These are phyloP conservation scores for Gynandropsis gynandra DNA, from an alignment of 345 rosid species.

Conservation along the genomic window DNA sequence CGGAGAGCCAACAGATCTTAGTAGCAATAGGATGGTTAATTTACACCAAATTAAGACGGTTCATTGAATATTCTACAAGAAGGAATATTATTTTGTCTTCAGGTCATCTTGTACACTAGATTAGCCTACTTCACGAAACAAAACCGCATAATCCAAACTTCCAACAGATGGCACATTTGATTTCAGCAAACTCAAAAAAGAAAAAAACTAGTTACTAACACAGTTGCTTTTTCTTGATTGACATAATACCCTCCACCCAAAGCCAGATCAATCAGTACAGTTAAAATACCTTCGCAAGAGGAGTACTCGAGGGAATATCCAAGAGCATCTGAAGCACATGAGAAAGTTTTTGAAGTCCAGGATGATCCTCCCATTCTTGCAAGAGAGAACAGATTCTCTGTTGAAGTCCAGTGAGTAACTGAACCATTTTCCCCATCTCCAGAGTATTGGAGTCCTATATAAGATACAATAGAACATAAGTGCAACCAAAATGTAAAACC, in stretches of 20 bases:
- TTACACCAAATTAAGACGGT: no score
- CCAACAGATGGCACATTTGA: background rate
- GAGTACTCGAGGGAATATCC: slow-evolving; percentile 62
- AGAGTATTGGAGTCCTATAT: slow-evolving; percentile 68
- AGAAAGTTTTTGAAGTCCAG: slow-evolving; percentile 66
- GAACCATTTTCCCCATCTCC: slow-evolving; percentile 65
- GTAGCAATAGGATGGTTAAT: background rate
- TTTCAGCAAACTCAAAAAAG: slow-evolving; percentile 4
- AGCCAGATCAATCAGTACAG: slow-evolving; percentile 4
- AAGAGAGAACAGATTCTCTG: slow-evolving; percentile 38
- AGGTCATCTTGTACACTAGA: background rate
- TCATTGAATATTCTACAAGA: no score
- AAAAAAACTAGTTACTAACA: slow-evolving; percentile 8
- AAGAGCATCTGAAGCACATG: slow-evolving; percentile 64
- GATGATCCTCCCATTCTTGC: slow-evolving; percentile 72
- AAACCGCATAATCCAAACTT: background rate
- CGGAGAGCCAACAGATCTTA: background rate
- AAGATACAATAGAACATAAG: slow-evolving; percentile 17
- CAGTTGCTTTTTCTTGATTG: slow-evolving; percentile 7
- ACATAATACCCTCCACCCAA: background rate
- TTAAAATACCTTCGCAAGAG: slow-evolving; percentile 70
- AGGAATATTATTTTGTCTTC: no score
- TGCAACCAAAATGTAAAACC: slow-evolving; percentile 5
- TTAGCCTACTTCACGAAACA: background rate
- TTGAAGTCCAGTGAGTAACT: slow-evolving; percentile 46